A percentile compares a stretch with the other conserved stretches of the same genome.
These are phyloP conservation scores for Tuber brumale DNA, from an alignment of 495 filamentous ascomycete species.

Conservation along the genomic window DNA sequence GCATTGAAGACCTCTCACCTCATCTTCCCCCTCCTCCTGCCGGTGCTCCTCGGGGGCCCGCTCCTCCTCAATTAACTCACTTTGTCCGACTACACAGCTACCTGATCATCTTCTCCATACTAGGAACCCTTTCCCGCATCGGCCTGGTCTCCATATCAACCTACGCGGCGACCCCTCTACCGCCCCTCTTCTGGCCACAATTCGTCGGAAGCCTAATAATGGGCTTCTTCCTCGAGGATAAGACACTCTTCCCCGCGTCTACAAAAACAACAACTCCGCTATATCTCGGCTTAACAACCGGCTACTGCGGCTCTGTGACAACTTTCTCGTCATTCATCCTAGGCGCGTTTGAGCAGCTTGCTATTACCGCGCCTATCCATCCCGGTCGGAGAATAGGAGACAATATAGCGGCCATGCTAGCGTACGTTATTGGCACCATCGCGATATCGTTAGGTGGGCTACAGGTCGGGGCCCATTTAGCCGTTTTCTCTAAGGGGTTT, in stretches of 20 bases:
- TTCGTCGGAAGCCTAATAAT: constrained; percentile 75
- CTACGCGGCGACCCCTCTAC: constrained; percentile 66
- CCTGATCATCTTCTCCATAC: constrained; percentile 76
- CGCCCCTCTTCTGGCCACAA: constrained; percentile 69
- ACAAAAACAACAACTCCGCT: constrained; percentile 78
- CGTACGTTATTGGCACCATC: not conserved
- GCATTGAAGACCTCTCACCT: constrained; percentile 8
- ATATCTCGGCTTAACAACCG: constrained; percentile 85
- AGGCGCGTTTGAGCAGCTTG: constrained; percentile 74
- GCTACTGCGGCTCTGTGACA: constrained; percentile 90
- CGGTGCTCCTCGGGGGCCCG: constrained; percentile 6
- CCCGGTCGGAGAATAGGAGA: not conserved
- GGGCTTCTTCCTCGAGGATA: constrained; percentile 79
- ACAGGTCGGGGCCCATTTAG: constrained; percentile 64
- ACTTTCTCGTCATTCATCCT: constrained; percentile 87
- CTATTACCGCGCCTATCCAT: constrained; percentile 59
- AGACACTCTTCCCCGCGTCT: constrained; percentile 60
- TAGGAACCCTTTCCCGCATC: constrained; percentile 78
- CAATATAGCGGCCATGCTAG: not conserved
- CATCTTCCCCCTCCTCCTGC: not conserved
- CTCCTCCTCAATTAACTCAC: not conserved
- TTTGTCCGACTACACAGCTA: constrained; percentile 56
- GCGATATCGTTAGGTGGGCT: constrained; percentile 62
- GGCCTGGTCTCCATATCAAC: constrained; percentile 72
- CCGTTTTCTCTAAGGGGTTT: constrained; percentile 63